Conservation (phyloP, 371 early-diverging fungal genomes). For the Blastocladiella emersonii region DNA sequence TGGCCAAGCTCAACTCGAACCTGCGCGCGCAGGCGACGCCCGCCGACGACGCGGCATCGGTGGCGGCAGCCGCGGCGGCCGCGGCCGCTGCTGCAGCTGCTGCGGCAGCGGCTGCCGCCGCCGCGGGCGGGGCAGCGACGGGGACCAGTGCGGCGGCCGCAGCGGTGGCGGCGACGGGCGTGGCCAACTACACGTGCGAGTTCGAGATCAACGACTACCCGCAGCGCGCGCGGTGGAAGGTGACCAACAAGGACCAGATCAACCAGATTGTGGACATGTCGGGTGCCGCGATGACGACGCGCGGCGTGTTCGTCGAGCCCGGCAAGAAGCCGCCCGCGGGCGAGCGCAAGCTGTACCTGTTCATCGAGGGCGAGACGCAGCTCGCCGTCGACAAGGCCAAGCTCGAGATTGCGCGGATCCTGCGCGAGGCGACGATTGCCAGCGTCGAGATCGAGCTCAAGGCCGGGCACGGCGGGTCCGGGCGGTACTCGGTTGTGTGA, state of each 20-base stretch:
- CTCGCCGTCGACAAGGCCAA: conserved; percentile 80
- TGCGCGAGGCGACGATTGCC: conserved; percentile 57
- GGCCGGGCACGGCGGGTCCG: neutral
- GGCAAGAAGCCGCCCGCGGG: conserved; percentile 56
- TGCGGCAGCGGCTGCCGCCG: neutral
- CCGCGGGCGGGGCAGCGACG: neutral
- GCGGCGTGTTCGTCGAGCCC: conserved; percentile 74
- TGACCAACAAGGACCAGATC: conserved; percentile 89
- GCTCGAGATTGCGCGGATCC: conserved; percentile 76
- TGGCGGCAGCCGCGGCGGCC: neutral
- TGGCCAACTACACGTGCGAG: conserved; percentile 38
- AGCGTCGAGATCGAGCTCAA: conserved; percentile 19
- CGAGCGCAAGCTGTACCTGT: conserved; percentile 84
- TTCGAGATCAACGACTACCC: conserved; percentile 96
- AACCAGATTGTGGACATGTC: conserved; percentile 76
- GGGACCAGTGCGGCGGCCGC: neutral
- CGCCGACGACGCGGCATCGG: too few species aligned
- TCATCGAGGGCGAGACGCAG: conserved; percentile 87
- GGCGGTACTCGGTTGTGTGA: conserved; percentile 9
- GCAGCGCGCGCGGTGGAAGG: conserved; percentile 88
- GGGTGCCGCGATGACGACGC: conserved; percentile 86
- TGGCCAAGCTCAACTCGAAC: conserved; percentile 5
- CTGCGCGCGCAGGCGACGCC: conserved; percentile 16
- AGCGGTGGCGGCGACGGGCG: neutral
- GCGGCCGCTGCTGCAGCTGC: conserved; percentile 6